Percentiles rank a stretch among this genome's conserved stretches.
Conservation (phyloP, 1,139 yeast genomes). For the Tardiomyces digboiensis region DNA sequence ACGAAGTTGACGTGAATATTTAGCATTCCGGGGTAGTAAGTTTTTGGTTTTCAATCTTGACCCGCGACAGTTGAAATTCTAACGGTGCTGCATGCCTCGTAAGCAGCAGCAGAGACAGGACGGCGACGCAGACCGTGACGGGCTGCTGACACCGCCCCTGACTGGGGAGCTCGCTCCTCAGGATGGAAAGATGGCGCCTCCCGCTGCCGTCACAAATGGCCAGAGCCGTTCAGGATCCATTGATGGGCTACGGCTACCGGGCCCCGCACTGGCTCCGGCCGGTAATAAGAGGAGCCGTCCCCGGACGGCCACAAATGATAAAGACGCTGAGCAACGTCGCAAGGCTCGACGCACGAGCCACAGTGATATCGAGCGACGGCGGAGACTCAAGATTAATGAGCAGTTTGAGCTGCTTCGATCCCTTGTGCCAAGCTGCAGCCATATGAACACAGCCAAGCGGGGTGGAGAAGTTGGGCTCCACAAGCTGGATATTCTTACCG, state of each 20-base stretch:
- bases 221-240: neutral
- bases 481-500: constrained; percentile 68
- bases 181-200: neutral
- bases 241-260: neutral
- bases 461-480: constrained; percentile 54
- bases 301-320: neutral
- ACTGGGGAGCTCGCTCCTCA: neutral
- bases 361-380: constrained; percentile 69
- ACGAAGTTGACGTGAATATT: too few species aligned
- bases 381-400: constrained; percentile 70
- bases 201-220: neutral
- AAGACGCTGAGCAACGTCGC: neutral
- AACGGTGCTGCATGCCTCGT: too few species aligned
- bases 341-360: constrained; percentile 53
- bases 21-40: too few species aligned
- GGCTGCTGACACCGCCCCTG: neutral
- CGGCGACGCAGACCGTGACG: neutral
- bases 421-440: constrained; percentile 69
- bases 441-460: constrained; percentile 23
- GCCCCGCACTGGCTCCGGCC: neutral
- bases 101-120: neutral
- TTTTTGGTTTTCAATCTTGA: too few species aligned
- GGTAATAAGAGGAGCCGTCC: neutral
- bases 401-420: constrained; percentile 76
- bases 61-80: too few species aligned